Evolutionary conservation across 495 filamentous ascomycete species (phyloP), one percentile per base, ranked within the genome.

Genomic region (Glarea lozoyensis): DNA sequence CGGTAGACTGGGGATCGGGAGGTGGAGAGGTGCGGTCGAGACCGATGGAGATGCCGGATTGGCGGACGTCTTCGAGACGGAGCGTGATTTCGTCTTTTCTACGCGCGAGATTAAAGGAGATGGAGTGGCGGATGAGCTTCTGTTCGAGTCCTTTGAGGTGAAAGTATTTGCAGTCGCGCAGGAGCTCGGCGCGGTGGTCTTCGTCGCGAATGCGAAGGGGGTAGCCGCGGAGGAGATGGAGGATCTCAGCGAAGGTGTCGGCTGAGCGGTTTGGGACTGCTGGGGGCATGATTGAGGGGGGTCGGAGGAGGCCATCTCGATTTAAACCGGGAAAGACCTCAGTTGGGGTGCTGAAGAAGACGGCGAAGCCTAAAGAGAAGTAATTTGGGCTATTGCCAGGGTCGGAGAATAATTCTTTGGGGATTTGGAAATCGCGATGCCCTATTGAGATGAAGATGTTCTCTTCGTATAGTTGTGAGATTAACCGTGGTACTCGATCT

Each of bases 341-440:
- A 18, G 75, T 65, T 2, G 84, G 85, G 1, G 78, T 78, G 19
- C 79, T 76, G 64, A 96, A 93, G 68, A 94, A 94, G 56, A 88
- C 77, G 10, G 81, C 81, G 56, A 95, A 94, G 39, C 90, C 90
- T 5, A 98, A 75, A 4, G 87, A 79, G 68, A 98, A 98, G 73
- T 89, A 98, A 62, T 98, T 98, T 4, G 88, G 88, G 21, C 78
- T 79, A 60, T 98, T 87, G 3, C 92, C 90, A 10, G 84, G 86
- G 18, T 70, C 68, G 10, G 78, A 81, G 63, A 98, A 94, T 45
- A 94, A 72, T 51, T 94, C 87, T 22, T 88, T 81, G 2, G 90
- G 83, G 39, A 98, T 86, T 52, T 87, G 83, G 62, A 98, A 98
- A 52, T 86, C 74, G 17, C 71, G 75, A 41, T 82, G 77, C 42